These are phyloP conservation scores for Coemansia pectinata DNA, from an alignment of 192 early-diverging fungal species.

Conservation along the genomic window DNA sequence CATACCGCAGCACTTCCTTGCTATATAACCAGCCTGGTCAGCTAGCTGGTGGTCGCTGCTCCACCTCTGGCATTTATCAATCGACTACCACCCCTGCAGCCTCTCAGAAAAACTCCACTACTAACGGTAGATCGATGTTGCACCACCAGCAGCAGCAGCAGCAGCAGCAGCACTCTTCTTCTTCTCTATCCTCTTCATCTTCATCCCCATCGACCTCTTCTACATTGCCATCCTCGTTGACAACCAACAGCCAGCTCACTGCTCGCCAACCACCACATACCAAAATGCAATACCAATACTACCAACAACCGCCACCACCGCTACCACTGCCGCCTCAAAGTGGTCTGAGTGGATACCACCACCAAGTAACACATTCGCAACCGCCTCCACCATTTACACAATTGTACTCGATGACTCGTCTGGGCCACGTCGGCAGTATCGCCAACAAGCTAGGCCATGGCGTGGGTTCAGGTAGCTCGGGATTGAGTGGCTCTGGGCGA, in stretches of 20 bases:
- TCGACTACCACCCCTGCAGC: background rate
- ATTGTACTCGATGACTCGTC: conserved; percentile 1
- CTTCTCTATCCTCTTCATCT: background rate
- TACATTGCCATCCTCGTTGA: background rate
- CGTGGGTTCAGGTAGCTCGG: background rate
- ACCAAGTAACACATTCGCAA: background rate
- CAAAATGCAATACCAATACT: conserved; percentile 10
- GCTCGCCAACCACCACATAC: background rate
- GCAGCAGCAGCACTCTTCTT: background rate
- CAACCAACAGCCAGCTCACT: background rate
- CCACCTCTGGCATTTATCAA: background rate
- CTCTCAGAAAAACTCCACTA: background rate
- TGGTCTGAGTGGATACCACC: background rate
- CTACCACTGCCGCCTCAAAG: background rate
- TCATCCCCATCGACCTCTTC: conserved; percentile 5
- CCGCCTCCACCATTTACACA: background rate
- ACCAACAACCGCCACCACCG: background rate
- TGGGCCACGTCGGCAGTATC: background rate
- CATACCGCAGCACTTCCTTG: background rate
- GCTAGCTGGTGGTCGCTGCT: conserved; percentile 3
- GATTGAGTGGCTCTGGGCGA: background rate
- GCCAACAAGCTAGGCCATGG: background rate
- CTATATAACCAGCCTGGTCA: background rate
- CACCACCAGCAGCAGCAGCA: background rate
- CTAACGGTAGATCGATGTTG: conserved; percentile 2